Conservation (phyloP, 768 basidiomycete species). For the Auricularia sp. region DNA sequence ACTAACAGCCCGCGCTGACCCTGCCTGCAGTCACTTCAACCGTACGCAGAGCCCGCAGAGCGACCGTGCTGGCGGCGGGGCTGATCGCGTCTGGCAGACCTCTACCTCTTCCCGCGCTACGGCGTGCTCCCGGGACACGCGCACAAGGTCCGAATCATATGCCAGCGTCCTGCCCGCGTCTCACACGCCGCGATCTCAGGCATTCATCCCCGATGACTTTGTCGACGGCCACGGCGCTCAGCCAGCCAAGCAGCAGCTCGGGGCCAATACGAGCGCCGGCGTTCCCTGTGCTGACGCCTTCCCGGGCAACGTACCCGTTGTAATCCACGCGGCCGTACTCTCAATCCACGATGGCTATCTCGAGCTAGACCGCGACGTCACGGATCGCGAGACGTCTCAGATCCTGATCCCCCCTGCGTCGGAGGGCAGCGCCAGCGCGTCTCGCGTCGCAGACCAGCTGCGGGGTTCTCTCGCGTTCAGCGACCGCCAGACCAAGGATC, state of each 20-base stretch:
- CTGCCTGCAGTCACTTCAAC: background rate
- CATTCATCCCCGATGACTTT: background rate
- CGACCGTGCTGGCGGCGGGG: background rate
- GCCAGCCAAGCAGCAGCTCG: background rate
- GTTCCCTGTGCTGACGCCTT: background rate
- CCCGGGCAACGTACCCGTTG: background rate
- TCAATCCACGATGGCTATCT: background rate
- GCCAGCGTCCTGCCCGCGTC: background rate
- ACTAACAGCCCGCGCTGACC: background rate
- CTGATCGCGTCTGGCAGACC: background rate
- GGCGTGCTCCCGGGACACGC: background rate
- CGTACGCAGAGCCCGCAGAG: background rate
- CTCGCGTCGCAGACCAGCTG: background rate
- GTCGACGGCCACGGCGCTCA: background rate
- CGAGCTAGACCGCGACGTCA: background rate
- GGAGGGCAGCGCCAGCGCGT: background rate
- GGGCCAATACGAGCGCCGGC: background rate
- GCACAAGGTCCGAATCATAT: background rate
- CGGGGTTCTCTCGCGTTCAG: background rate
- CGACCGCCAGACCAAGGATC: background rate
- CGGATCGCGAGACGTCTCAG: background rate
- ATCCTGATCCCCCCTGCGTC: background rate
- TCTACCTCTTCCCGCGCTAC: slow-evolving; percentile 1
- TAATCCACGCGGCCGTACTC: background rate
- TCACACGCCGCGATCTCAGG: background rate